Percentiles rank a stretch among this genome's conserved stretches.
These are phyloP conservation scores for Solanum chacoense DNA, from an alignment of 305 asterid genomes.

Conservation along the genomic window DNA sequence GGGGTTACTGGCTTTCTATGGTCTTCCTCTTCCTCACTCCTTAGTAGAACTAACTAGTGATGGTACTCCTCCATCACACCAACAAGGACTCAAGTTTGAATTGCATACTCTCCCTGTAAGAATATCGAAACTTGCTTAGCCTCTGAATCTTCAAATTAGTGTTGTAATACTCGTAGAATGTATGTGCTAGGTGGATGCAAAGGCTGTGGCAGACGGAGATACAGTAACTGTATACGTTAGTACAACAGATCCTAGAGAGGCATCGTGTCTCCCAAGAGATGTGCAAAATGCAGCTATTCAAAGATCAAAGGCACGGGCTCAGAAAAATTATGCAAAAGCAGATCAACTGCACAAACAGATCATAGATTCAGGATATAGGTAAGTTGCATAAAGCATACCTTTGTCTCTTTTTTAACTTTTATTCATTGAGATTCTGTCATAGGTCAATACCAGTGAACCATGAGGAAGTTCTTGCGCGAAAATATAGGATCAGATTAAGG, in stretches of 20 bases:
- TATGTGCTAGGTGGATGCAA: slow-evolving; percentile 52
- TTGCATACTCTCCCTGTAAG: slow-evolving; percentile 77
- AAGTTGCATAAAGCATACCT: background rate
- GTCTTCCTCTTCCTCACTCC: slow-evolving; percentile 63
- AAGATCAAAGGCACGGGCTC: slow-evolving; percentile 58
- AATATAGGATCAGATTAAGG: slow-evolving; percentile 86
- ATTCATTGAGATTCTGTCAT: slow-evolving; percentile 10
- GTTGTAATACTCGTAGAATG: background rate
- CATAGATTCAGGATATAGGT: slow-evolving; percentile 72
- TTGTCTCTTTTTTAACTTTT: background rate
- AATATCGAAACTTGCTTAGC: background rate
- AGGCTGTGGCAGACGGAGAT: slow-evolving; percentile 93
- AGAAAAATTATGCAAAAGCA: slow-evolving; percentile 45
- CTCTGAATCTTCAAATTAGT: background rate
- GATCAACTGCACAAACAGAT: slow-evolving; percentile 64
- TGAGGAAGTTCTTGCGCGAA: slow-evolving; percentile 67
- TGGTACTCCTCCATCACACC: slow-evolving; percentile 35
- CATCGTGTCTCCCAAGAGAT: slow-evolving; percentile 50
- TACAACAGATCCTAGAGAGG: slow-evolving; percentile 45
- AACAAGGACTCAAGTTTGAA: slow-evolving; percentile 63
- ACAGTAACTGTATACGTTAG: slow-evolving; percentile 68
- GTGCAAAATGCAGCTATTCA: slow-evolving; percentile 49
- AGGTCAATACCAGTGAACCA: slow-evolving; percentile 51
- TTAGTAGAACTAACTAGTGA: slow-evolving; percentile 49
- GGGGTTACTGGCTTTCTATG: slow-evolving; percentile 68